These are phyloP conservation scores for Penicillium corylophilum DNA, from an alignment of 2,329 filamentous ascomycete species.

Conservation along the genomic window DNA sequence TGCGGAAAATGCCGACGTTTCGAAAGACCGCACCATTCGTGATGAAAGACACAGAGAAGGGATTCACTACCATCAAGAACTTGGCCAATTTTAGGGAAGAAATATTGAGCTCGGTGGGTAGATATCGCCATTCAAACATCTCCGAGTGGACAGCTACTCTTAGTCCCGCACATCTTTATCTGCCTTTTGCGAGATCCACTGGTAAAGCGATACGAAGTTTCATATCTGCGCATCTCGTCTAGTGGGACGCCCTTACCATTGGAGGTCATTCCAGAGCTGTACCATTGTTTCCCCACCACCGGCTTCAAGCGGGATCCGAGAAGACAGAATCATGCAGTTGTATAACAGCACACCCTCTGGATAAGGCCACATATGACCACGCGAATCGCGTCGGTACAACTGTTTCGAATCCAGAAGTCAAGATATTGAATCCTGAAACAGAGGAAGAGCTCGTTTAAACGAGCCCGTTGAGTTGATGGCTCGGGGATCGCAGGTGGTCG, in stretches of 20 bases:
- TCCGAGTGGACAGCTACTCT: conserved; percentile 45
- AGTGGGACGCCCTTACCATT: conserved; percentile 60
- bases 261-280: conserved; percentile 58
- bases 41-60: conserved; percentile 55
- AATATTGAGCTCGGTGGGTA: conserved; percentile 44
- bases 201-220: conserved; percentile 53
- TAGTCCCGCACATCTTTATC: conserved; percentile 44
- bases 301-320: conserved; percentile 66
- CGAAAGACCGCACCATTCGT: conserved; percentile 54
- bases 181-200: conserved; percentile 55
- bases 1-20: conserved; percentile 55
- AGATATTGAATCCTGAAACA: conserved; percentile 52
- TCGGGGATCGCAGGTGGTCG: conserved; percentile 66
- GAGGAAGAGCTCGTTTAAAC: conserved; percentile 54
- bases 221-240: conserved; percentile 55
- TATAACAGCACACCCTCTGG: conserved; percentile 61
- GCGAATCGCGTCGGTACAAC: conserved; percentile 43
- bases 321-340: conserved; percentile 67
- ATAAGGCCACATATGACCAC: conserved; percentile 58
- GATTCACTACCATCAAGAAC: conserved; percentile 45
- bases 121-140: conserved; percentile 50
- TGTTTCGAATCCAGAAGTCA: conserved; percentile 60
- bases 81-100: conserved; percentile 33
- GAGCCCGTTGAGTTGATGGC: conserved; percentile 65
- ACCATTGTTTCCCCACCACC: conserved; percentile 57